These are phyloP conservation scores for Diaporthe nobilis DNA, from an alignment of 2,329 filamentous ascomycete genomes.

Conservation along the genomic window DNA sequence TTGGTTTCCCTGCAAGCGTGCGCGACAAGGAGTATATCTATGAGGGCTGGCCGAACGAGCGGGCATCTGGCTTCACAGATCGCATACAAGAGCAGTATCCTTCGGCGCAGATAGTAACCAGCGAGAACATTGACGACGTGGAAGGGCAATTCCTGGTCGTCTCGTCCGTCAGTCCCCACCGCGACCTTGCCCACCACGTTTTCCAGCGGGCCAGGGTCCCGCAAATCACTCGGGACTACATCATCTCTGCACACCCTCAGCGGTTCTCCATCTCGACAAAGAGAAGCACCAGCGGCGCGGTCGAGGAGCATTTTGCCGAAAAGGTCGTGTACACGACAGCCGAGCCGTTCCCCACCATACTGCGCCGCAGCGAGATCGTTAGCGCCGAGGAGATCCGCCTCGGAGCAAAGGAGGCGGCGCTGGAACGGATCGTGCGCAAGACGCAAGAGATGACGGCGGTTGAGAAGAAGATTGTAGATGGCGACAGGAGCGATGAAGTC, in stretches of 20 bases:
- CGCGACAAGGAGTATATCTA: slow-evolving; percentile 95
- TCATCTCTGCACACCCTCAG: slow-evolving; percentile 83
- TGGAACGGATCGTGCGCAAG: slow-evolving; percentile 92
- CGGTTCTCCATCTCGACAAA: slow-evolving; percentile 83
- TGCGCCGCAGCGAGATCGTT: slow-evolving; percentile 88
- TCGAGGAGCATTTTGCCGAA: slow-evolving; percentile 82
- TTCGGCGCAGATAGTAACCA: slow-evolving; percentile 82
- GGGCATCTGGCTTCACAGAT: slow-evolving; percentile 86
- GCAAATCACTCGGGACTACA: slow-evolving; percentile 86
- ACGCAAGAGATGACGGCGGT: slow-evolving; percentile 85
- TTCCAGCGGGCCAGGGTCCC: slow-evolving; percentile 91
- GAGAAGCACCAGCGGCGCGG: slow-evolving; percentile 77
- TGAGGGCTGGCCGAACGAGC: slow-evolving; percentile 83
- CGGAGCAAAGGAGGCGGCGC: slow-evolving; percentile 84
- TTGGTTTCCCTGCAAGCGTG: slow-evolving; percentile 85
- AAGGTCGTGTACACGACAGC: slow-evolving; percentile 88
- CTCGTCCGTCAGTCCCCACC: slow-evolving; percentile 84
- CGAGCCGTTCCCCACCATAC: slow-evolving; percentile 91
- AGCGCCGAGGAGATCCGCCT: slow-evolving; percentile 76
- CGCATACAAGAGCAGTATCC: slow-evolving; percentile 94
- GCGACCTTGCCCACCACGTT: slow-evolving; percentile 84
- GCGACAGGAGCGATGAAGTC: slow-evolving; percentile 73
- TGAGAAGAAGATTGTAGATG: slow-evolving; percentile 80
- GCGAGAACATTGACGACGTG: slow-evolving; percentile 79
- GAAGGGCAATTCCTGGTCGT: slow-evolving; percentile 94